Base-by-base conservation (phyloP, 1,139 yeast species). In the Protomyces inouyei region DNA sequence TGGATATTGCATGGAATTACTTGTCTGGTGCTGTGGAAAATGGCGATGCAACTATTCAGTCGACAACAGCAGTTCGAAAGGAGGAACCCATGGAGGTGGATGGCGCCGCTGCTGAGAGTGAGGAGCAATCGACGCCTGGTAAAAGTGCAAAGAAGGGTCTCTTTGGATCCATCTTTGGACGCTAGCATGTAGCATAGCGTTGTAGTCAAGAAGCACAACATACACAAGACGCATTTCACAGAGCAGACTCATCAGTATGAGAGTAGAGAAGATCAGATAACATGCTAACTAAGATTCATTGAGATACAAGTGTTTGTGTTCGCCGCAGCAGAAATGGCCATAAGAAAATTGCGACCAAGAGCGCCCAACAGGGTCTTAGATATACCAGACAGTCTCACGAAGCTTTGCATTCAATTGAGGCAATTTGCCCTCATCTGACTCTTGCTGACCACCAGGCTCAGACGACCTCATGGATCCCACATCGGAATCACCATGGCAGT, bases 361-460 rank as follows among this genome's bases (percentile, higher is more conserved):
- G 23, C 23, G 23, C 23, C 23, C 23, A 21, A 21, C 23, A 37
- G 40, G 18, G 43, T 0, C 43, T 37, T 43, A 65, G 52, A 65
- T 52, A 43, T 40, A 65, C 65, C 67, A 65, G 64, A 65, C 64
- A 18, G 52, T 37, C 12, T 40, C 55, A 36, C 61, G 52, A 14
- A 65, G 56, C 18, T 55, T 55, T 35, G 25, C 46, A 23, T 55
- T 32, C 32, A 61, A 40, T 35, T 25, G 46, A 6, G 55, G 51
- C 35, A 65, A 40, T 51, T 51, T 46, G 9, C 35, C 36, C 10
- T 46, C 52, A 3, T 25, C 37, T 10, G 56, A 28, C 16, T n/a
- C 52, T 10, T 38, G 14, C 16, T 12, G 14, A 12, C 18, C 60
- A 14, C 57, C 64, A 3, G 52, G 32, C 10, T 35, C 51, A 18